Base-by-base conservation (phyloP, 768 basidiomycete genomes). In the Boletus coccyginus region DNA sequence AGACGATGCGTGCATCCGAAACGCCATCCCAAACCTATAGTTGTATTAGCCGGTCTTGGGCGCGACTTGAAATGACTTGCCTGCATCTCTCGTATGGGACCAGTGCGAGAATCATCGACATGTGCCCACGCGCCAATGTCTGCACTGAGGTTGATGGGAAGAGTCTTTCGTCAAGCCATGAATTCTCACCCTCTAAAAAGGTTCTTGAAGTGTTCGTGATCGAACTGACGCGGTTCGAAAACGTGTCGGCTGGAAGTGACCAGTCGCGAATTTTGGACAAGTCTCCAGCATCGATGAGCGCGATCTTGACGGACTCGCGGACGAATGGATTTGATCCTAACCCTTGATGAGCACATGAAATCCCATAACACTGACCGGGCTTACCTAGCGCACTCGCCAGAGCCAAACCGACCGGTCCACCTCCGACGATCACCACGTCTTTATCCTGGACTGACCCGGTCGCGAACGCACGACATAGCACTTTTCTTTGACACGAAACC, bases 371-470 rank as follows among this genome's bases (percentile, higher is more conserved):
- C 16, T 8, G 35, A 14, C 42, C 5, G 8, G 21, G 70, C 82
- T 57, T 67, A 96, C 95, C 82, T 8, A 99, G 78, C 35, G 93
- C 92, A 66, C 84, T 85, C 4, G 94, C 94, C 36, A 99, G 75
- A 13, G 94, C 90, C 40, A 99, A 79, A 5, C 97, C 97, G 5
- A 84, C 92, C 27, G 93, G 94, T 2, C 95, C 96, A 29, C 92
- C 97, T 17, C 97, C 96, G 27, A 98, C 92, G 63, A 98, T 90
- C 21, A 96, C 91, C 35, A 98, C 80, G 69, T 98, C 97, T 61
- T 81, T 86, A 38, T 90, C 81, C 56, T 82, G 74, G 29, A 70
- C 52, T 10, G 55, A 47, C 16, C 54, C 51, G 24, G 62, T 62
- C 45, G 61, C 55, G 19, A 63, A 73, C 11, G 60, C 24, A 50